These are phyloP conservation scores for Candida labiduridarum DNA, from an alignment of 1,139 yeast genomes.

Conservation along the genomic window DNA sequence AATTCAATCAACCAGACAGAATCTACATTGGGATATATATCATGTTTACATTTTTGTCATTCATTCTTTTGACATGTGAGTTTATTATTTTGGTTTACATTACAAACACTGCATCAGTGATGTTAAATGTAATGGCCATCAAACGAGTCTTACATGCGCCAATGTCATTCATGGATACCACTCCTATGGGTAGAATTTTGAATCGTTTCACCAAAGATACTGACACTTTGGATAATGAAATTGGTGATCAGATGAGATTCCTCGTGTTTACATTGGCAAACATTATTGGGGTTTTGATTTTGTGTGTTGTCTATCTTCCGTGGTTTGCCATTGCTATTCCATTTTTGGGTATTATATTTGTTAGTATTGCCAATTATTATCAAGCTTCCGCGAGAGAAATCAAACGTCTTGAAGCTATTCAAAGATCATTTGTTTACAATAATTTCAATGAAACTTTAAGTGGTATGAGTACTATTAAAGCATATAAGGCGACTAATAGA, in stretches of 20 bases:
- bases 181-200: conserved; percentile 65
- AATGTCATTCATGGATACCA: conserved; percentile 61
- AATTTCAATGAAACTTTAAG: conserved; percentile 75
- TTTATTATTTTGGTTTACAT: conserved; percentile 52
- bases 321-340: conserved; percentile 61
- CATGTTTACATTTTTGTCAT: conserved; percentile 50
- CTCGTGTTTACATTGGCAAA: conserved; percentile 48
- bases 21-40: conserved; percentile 77
- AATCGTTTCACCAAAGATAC: conserved; percentile 80
- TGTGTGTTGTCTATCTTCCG: conserved; percentile 74
- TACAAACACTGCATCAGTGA: conserved; percentile 50
- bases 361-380: conserved; percentile 47
- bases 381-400: conserved; percentile 80
- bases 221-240: conserved; percentile 78
- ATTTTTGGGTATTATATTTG: conserved; percentile 35
- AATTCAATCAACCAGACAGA: conserved; percentile 49
- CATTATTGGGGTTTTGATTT: conserved; percentile 64
- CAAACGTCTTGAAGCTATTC: conserved; percentile 77
- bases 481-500: conserved; percentile 53
- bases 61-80: conserved; percentile 38
- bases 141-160: conserved; percentile 63
- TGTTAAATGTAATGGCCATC: conserved; percentile 53
- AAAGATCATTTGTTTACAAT: conserved; percentile 75
- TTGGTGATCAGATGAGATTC: conserved; percentile 62
- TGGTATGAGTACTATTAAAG: conserved; percentile 73